A percentile compares a stretch with the other conserved stretches of the same genome.
Conservation (phyloP, 2,329 filamentous ascomycete species). For the Microcyclosporella mali region DNA sequence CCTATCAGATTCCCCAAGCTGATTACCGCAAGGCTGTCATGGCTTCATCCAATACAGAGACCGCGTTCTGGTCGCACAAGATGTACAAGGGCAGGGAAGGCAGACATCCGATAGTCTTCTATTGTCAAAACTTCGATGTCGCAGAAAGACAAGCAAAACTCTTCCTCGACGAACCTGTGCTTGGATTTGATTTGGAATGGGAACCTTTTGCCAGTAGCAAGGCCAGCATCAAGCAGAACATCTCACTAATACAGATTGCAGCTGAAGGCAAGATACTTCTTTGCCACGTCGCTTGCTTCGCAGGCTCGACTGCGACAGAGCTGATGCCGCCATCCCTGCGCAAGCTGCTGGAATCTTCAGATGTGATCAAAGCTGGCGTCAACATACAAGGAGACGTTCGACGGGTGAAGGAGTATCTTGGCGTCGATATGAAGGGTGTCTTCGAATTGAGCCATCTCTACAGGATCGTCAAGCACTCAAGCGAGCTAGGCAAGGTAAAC, state of each 20-base stretch:
- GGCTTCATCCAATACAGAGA: constrained; percentile 23
- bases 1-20: constrained; percentile 24
- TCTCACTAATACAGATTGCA: constrained; percentile 79
- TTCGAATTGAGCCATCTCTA: constrained; percentile 81
- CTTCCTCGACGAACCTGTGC: constrained; percentile 61
- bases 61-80: constrained; percentile 56
- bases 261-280: constrained; percentile 69
- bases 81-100: constrained; percentile 62
- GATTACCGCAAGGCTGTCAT: constrained; percentile 24
- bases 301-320: constrained; percentile 38
- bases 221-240: constrained; percentile 55
- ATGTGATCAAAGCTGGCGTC: constrained; percentile 71
- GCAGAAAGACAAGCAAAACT: constrained; percentile 61
- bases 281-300: constrained; percentile 66
- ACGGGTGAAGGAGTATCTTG: constrained; percentile 61
- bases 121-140: constrained; percentile 62
- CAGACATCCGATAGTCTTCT: constrained; percentile 70
- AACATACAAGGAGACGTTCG: constrained; percentile 61
- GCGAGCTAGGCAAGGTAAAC: constrained; percentile 54
- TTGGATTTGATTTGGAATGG: constrained; percentile 95
- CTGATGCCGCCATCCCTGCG: constrained; percentile 66
- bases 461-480: constrained; percentile 65
- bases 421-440: constrained; percentile 58
- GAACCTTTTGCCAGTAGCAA: constrained; percentile 33
- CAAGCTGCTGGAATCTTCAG: constrained; percentile 63